Percentiles rank a stretch among this genome's conserved stretches.
Evolutionary conservation across 495 filamentous ascomycete genomes (phyloP).

Genomic region (Aspergillus nidulans): DNA sequence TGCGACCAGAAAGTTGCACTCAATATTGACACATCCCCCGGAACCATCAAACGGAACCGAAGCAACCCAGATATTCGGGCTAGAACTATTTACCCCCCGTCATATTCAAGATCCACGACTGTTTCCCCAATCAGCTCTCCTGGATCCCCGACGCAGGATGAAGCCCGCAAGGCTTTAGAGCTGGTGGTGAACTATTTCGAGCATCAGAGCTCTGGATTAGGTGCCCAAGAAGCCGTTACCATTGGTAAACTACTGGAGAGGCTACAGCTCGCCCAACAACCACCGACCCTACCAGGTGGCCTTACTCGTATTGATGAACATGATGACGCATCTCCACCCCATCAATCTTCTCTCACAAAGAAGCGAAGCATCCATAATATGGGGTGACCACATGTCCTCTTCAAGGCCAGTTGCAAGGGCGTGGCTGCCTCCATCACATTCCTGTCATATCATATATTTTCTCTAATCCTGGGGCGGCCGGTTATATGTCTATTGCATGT

Average conservation of each 20-base stretch:
- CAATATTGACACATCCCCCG: constrained; percentile 21
- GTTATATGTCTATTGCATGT: constrained; percentile 18
- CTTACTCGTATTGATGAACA: constrained; percentile 61
- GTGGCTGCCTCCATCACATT: background rate
- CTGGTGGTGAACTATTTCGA: constrained; percentile 82
- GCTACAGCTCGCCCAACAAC: constrained; percentile 63
- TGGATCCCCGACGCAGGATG: constrained; percentile 79
- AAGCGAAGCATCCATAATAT: constrained; percentile 54
- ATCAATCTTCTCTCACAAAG: constrained; percentile 38
- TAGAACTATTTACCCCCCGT: constrained; percentile 46
- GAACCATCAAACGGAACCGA: constrained; percentile 41
- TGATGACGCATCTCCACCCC: constrained; percentile 31
- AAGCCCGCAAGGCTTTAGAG: constrained; percentile 81
- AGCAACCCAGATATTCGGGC: constrained; percentile 44
- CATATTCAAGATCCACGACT: constrained; percentile 33
- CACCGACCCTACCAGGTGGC: constrained; percentile 56
- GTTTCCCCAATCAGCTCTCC: constrained; percentile 38
- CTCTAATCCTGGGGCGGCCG: constrained; percentile 17
- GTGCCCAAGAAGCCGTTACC: constrained; percentile 75
- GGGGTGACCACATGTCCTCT: constrained; percentile 14
- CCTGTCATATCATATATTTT: background rate
- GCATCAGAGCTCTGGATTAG: constrained; percentile 61
- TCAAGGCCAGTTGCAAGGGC: background rate
- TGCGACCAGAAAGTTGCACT: constrained; percentile 15
- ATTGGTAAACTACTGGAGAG: constrained; percentile 86